Conservation (phyloP, 371 early-diverging fungal species). For the Mucor lusitanicus region DNA sequence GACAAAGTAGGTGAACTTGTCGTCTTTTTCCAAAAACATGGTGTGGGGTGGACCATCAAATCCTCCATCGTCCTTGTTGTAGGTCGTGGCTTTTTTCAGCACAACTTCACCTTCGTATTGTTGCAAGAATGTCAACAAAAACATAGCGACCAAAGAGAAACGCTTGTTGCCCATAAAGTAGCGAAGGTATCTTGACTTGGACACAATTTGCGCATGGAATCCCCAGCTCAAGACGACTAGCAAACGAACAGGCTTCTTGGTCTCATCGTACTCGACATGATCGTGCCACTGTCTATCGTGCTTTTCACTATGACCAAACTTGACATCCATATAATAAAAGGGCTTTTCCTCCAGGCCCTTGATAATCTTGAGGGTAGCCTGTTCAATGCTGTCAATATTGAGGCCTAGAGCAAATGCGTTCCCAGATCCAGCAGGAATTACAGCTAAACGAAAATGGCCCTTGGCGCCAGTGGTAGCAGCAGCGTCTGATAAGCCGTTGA, state of each 20-base stretch:
- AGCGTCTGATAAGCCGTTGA: slow-evolving; percentile 45
- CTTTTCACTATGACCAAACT: slow-evolving; percentile 25
- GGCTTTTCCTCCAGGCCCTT: slow-evolving; percentile 26
- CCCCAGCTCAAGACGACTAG: slow-evolving; percentile 55
- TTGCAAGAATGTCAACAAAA: slow-evolving; percentile 29
- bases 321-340: slow-evolving; percentile 35
- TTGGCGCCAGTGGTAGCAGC: not conserved
- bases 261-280: slow-evolving; percentile 8
- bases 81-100: slow-evolving; percentile 22
- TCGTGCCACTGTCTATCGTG: slow-evolving; percentile 14
- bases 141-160: slow-evolving; percentile 42
- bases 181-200: slow-evolving; percentile 38
- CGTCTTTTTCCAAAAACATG: not conserved
- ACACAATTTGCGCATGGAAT: slow-evolving; percentile 54
- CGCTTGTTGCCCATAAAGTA: slow-evolving; percentile 46
- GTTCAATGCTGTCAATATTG: slow-evolving; percentile 26
- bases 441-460: slow-evolving; percentile 28
- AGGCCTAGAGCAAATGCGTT: slow-evolving; percentile 50
- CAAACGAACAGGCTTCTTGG: slow-evolving; percentile 13
- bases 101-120: slow-evolving; percentile 40
- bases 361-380: slow-evolving; percentile 39
- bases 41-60: not conserved
- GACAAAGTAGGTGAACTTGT: slow-evolving; percentile 45
- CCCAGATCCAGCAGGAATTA: slow-evolving; percentile 48
- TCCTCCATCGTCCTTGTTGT: not conserved